Base-by-base conservation (phyloP, 176 grass and related monocot species). In the Pharus latifolius region DNA sequence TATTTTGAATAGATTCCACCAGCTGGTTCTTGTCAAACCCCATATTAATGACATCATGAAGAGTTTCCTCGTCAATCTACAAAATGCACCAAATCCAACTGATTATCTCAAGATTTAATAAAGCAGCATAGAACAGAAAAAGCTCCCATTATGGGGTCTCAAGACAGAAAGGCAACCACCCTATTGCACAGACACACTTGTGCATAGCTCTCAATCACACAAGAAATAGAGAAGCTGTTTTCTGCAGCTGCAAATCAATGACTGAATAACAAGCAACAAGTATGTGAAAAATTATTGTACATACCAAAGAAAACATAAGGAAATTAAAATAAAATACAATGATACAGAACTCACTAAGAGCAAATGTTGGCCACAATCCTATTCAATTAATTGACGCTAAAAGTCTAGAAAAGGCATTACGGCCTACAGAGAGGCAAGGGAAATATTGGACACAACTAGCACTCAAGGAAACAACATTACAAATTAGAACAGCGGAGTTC, bases 11-110 rank as follows among this genome's bases (percentile, higher is more conserved):
- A 58, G 85, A 96, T 58, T 96, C 82, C 22, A 91, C 65, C 57
- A 96, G 53, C 53, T 65, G 63, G 51, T 71, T 80, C 44, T 91
- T 91, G 72, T 91, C 80, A 64, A 84, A 96, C 13, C 92, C 88
- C 85, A 96, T 81, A 49, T 69, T 83, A 26, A 88, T 70, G 52
- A 96, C 92, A 26, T 96, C 80, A 65, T 82, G 75, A 55, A 96
- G 62, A 30, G 85, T 76, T 60, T 86, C 88, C 55, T 86, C 88
- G 65, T 96, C 92, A 48, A 96, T 58, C 92, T 96, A 73, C 72
- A 91, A 81, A 54, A 72, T 14, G 13, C 10, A 47, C 17, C 33
- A 59, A 63, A 73, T 52, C 7, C 17, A 83, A 17, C n/a, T 20
- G 10, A 46, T 70, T 35, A 46, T 20, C 17, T 19, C 0, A 43